These are phyloP conservation scores for Orbilia javanica DNA, from an alignment of 2,329 filamentous ascomycete species.

Conservation along the genomic window DNA sequence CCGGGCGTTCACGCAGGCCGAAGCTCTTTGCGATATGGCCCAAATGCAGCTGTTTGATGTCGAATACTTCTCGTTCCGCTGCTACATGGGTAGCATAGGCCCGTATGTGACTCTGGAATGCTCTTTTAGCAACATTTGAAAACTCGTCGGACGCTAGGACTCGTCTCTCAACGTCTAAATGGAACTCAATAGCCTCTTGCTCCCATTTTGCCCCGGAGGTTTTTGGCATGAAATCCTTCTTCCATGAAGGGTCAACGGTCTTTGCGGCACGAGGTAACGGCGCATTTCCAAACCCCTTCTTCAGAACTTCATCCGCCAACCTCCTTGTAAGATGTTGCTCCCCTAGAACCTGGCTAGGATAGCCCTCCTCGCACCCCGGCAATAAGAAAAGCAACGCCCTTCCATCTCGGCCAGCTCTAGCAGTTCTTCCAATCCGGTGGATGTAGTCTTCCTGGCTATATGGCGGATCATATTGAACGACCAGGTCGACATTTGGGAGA, in stretches of 20 bases:
- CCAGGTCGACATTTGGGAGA: slow-evolving; percentile 91
- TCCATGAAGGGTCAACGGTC: slow-evolving; percentile 61
- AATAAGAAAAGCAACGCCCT: slow-evolving; percentile 89
- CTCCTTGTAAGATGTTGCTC: slow-evolving; percentile 76
- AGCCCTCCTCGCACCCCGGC: slow-evolving; percentile 91
- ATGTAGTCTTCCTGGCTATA: slow-evolving; percentile 94
- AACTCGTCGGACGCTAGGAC: slow-evolving; percentile 41
- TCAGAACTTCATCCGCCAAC: slow-evolving; percentile 75
- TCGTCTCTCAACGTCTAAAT: slow-evolving; percentile 72
- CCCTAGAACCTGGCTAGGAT: slow-evolving; percentile 76
- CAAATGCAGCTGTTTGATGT: slow-evolving; percentile 89
- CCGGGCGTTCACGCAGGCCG: slow-evolving; percentile 86
- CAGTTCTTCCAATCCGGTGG: slow-evolving; percentile 93
- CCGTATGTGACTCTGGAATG: slow-evolving; percentile 90
- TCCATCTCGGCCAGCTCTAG: slow-evolving; percentile 88
- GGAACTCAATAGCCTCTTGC: slow-evolving; percentile 53
- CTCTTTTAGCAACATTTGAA: slow-evolving; percentile 85
- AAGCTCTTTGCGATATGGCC: slow-evolving; percentile 96
- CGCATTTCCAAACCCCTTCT: slow-evolving; percentile 72
- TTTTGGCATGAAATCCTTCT: slow-evolving; percentile 60
- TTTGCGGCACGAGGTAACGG: slow-evolving; percentile 61
- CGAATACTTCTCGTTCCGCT: slow-evolving; percentile 86
- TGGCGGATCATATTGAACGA: slow-evolving; percentile 95
- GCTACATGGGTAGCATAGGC: slow-evolving; percentile 95
- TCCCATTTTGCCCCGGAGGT: slow-evolving; percentile 60